Conservation (phyloP, 2,329 filamentous ascomycete genomes). For the Zymoseptoria brevis region DNA sequence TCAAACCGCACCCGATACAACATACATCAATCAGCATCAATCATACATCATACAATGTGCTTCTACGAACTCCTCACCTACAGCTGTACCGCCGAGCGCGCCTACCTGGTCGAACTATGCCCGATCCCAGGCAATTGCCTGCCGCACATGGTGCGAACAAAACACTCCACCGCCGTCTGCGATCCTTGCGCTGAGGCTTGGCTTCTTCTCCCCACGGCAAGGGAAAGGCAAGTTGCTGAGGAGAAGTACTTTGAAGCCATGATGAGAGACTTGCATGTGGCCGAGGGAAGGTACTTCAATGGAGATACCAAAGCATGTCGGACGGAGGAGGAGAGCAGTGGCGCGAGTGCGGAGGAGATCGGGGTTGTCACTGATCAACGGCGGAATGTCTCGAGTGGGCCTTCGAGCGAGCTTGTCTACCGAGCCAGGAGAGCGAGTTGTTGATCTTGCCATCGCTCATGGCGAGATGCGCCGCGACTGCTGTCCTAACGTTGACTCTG, state of each 20-base stretch:
- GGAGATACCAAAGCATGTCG: too few relatives aligned
- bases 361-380: too few relatives aligned
- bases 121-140: slow-evolving; percentile 2
- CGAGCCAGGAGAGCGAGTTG: not conserved
- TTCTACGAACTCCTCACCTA: slow-evolving; percentile 10
- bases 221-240: not conserved
- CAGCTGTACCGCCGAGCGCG: slow-evolving; percentile 10
- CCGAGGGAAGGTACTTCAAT: not conserved
- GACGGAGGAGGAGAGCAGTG: not conserved
- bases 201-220: not conserved
- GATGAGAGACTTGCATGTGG: not conserved
- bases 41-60: slow-evolving; percentile 6
- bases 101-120: slow-evolving; percentile 6
- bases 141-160: slow-evolving; percentile 4
- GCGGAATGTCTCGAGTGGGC: not conserved
- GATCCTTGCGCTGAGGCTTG: slow-evolving; percentile 9
- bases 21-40: not conserved
- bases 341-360: too few relatives aligned
- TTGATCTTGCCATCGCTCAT: not conserved
- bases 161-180: slow-evolving; percentile 9
- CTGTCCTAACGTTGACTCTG: not conserved
- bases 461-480: not conserved
- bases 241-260: not conserved
- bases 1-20: not conserved
- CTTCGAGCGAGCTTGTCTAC: not conserved